Conservation (phyloP, 2,329 filamentous ascomycete genomes). For the Arthrinium puccinioides region DNA sequence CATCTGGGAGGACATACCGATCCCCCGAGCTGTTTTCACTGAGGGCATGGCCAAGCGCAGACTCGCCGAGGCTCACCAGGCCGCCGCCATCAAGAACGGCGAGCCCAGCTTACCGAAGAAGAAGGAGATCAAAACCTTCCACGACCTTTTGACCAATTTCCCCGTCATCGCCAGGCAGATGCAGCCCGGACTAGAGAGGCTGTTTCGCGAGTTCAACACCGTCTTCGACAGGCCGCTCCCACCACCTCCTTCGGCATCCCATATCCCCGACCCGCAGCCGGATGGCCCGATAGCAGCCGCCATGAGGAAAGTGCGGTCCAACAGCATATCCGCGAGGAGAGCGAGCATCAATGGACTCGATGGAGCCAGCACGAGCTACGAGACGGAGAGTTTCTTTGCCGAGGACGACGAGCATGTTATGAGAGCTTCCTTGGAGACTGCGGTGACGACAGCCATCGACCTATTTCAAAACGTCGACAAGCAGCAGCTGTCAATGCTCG, state of each 20-base stretch:
- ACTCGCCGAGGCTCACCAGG: constrained; percentile 28
- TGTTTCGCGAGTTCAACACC: constrained; percentile 83
- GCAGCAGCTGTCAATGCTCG: constrained; percentile 84
- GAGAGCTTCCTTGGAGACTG: constrained; percentile 81
- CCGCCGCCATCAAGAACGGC: constrained; percentile 28
- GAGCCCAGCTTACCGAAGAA: constrained; percentile 55
- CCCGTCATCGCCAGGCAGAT: constrained; percentile 95
- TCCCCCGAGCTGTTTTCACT: constrained; percentile 57
- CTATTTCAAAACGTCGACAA: constrained; percentile 94
- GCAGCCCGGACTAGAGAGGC: constrained; percentile 80
- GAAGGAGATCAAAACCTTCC: constrained; percentile 87
- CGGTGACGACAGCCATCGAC: constrained; percentile 88
- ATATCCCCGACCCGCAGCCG: constrained; percentile 51
- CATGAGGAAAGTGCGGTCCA: constrained; percentile 47
- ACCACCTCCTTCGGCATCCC: constrained; percentile 57
- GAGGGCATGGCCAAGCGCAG: constrained; percentile 33
- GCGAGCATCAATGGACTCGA: constrained; percentile 27
- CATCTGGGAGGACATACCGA: constrained; percentile 67
- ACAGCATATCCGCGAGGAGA: constrained; percentile 32
- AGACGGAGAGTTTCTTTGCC: constrained; percentile 61
- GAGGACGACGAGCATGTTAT: constrained; percentile 91
- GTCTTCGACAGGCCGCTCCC: constrained; percentile 82
- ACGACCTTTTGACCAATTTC: constrained; percentile 83
- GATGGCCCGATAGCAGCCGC: constrained; percentile 49
- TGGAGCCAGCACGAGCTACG: constrained; percentile 31